Percentiles rank a stretch among this genome's conserved stretches.
phyloP scores from a whole-genome alignment of 768 basidiomycete genomes.

The Gymnopilus junonius region DNA sequence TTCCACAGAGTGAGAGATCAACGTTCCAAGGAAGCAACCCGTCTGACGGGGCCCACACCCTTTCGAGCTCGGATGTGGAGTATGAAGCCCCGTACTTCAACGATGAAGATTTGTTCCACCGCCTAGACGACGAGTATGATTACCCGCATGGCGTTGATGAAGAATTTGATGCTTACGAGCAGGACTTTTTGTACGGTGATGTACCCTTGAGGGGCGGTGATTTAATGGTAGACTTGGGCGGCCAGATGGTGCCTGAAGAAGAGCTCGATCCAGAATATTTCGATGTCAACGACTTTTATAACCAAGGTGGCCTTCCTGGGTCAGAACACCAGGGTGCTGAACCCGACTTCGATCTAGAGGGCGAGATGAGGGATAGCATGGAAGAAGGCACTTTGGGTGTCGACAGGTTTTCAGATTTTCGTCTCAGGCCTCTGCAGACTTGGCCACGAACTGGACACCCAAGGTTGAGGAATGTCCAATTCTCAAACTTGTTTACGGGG shows the following conservation, averaged over 20 bases:
- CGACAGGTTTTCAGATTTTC: not conserved
- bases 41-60: not conserved
- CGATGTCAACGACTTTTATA: constrained; percentile 21
- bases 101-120: constrained; percentile 8
- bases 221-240: not conserved
- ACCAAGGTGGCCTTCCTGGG: constrained; percentile 3
- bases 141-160: constrained; percentile 8
- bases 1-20: not conserved
- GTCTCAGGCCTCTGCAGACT: not conserved
- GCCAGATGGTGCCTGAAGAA: not conserved
- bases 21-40: not conserved
- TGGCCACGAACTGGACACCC: not conserved
- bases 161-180: constrained; percentile 1
- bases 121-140: not conserved
- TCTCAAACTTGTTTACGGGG: not conserved
- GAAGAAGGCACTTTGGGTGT: not conserved
- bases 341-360: not conserved
- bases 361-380: not conserved
- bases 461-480: not conserved
- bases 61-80: not conserved
- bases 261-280: constrained; percentile 13
- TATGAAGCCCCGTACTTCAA: constrained; percentile 2
- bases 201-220: not conserved
- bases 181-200: not conserved
- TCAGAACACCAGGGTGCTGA: not conserved